Percentiles rank a stretch among this genome's conserved stretches.
phyloP scores from a whole-genome alignment of 164 flowering plant species.

The Magnolia changhungtana region DNA sequence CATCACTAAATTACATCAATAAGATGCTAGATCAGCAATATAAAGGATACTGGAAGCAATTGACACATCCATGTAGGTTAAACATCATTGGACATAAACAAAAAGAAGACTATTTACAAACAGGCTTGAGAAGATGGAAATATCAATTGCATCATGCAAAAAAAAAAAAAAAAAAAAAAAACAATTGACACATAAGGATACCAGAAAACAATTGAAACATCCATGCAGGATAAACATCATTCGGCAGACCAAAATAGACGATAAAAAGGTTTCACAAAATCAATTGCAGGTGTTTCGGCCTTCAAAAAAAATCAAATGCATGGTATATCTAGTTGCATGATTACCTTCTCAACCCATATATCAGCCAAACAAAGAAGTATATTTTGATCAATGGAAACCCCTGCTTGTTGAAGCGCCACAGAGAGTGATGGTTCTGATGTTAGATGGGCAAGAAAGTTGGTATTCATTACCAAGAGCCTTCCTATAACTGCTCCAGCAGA shows the following conservation, averaged over 20 bases:
- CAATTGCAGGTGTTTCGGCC: neutral
- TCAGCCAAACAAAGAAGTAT: constrained; percentile 83
- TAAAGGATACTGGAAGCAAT: too few species aligned
- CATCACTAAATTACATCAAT: too few species aligned
- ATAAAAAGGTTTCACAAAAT: neutral
- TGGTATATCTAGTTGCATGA: neutral
- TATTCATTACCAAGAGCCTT: constrained; percentile 81
- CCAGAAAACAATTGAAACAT: too few species aligned
- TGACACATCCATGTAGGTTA: too few species aligned
- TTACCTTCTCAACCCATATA: constrained; percentile 93
- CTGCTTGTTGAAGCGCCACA: constrained; percentile 59
- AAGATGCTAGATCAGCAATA: too few species aligned
- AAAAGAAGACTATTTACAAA: neutral
- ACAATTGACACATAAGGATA: too few species aligned
- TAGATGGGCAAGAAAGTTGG: constrained; percentile 74
- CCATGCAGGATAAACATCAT: neutral
- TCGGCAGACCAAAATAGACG: neutral
- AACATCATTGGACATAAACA: too few species aligned
- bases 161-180: too few species aligned
- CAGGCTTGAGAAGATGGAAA: neutral
- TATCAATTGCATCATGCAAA: too few species aligned
- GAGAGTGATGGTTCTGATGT: constrained; percentile 66
- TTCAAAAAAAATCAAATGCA: neutral
- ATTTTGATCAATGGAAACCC: constrained; percentile 60
- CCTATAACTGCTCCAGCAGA: constrained; percentile 84